These are phyloP conservation scores for Hyaloperonospora arabidopsidis DNA, from an alignment of 352 stramenopile genomes.

Conservation along the genomic window DNA sequence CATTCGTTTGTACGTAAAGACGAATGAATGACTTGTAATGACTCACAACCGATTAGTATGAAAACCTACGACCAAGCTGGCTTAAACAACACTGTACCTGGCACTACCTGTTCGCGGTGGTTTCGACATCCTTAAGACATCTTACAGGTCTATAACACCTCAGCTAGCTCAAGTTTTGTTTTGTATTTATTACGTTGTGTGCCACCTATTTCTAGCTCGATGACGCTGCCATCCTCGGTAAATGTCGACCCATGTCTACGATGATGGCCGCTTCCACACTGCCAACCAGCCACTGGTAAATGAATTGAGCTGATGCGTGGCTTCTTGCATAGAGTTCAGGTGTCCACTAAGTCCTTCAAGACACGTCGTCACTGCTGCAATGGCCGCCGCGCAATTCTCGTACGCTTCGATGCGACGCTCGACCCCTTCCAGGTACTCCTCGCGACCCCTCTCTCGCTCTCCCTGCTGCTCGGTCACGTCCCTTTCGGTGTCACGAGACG, in stretches of 20 bases:
- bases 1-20: too few relatives aligned
- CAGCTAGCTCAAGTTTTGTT: too few relatives aligned
- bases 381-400: slow-evolving; percentile 50
- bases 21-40: too few relatives aligned
- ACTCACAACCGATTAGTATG: too few relatives aligned
- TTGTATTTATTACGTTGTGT: too few relatives aligned
- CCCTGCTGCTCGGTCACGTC: slow-evolving; percentile 10
- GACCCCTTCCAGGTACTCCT: slow-evolving; percentile 41
- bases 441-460: slow-evolving; percentile 17
- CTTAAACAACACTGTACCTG: too few relatives aligned
- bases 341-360: slow-evolving; percentile 61
- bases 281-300: slow-evolving; percentile 67
- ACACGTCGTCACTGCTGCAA: slow-evolving; percentile 44
- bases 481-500: slow-evolving; percentile 7
- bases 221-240: too few relatives aligned
- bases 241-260: slow-evolving; percentile 6
- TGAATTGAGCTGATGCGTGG: slow-evolving; percentile 63
- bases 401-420: slow-evolving; percentile 52
- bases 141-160: too few relatives aligned
- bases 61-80: too few relatives aligned
- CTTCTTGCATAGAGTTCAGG: slow-evolving; percentile 51
- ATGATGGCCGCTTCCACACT: slow-evolving; percentile 53
- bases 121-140: too few relatives aligned
- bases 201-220: too few relatives aligned
- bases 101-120: too few relatives aligned